Conservation (phyloP, 2,329 filamentous ascomycete genomes). For the Colletotrichum acutatum region DNA sequence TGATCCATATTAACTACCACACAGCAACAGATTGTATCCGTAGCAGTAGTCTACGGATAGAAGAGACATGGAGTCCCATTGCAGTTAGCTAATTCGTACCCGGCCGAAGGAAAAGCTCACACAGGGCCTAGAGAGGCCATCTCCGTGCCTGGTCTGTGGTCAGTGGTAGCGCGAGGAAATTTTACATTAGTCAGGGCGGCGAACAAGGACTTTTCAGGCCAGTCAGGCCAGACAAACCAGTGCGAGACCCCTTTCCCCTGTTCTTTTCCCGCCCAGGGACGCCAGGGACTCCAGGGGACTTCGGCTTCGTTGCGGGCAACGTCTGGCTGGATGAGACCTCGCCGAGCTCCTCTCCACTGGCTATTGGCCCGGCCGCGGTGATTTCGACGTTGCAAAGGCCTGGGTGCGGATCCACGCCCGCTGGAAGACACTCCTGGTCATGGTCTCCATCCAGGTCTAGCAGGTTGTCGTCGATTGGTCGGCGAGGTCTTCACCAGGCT, state of each 20-base stretch:
- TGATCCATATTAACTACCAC: not conserved
- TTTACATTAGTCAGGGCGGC: constrained; percentile 36
- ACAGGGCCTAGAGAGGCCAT: constrained; percentile 18
- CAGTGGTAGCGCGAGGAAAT: constrained; percentile 23
- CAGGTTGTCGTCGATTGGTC: not conserved
- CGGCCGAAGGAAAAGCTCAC: not conserved
- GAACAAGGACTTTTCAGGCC: constrained; percentile 20
- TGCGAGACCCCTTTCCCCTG: constrained; percentile 5
- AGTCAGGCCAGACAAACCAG: constrained; percentile 2
- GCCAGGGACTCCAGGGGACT: not conserved
- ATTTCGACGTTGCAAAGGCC: constrained; percentile 31
- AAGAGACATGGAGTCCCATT: not conserved
- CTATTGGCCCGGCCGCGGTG: constrained; percentile 25
- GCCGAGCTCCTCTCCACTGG: constrained; percentile 15
- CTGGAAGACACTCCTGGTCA: constrained; percentile 6
- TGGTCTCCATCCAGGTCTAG: not conserved
- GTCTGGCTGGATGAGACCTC: not conserved
- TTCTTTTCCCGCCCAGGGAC: not conserved
- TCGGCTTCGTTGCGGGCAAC: not conserved
- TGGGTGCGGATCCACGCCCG: constrained; percentile 22
- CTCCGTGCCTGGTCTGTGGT: constrained; percentile 28
- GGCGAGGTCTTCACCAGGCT: not conserved
- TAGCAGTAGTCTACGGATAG: not conserved
- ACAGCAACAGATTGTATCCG: not conserved
- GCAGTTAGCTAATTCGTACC: constrained; percentile 13